Percentiles rank a stretch among this genome's conserved stretches.
Conservation (phyloP, 306 rosid species). For the Cicer pinnatifidum region DNA sequence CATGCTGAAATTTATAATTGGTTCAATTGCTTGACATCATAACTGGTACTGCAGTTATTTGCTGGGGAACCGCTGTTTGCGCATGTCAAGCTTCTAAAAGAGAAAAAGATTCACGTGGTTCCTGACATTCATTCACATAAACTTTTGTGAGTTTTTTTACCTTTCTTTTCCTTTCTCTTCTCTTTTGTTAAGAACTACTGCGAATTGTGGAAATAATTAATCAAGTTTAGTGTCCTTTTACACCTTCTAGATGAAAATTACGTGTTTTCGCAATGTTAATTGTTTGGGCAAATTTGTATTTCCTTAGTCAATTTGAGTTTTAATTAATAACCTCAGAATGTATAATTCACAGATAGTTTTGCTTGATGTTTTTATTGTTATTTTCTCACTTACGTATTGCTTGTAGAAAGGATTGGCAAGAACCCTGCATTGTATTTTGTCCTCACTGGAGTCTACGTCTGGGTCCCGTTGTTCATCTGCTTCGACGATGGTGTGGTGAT, state of each 20-base stretch:
- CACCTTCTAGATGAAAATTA: constrained; percentile 24
- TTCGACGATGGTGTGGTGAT: constrained; percentile 77
- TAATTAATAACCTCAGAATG: constrained; percentile 10
- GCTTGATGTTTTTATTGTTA: background rate
- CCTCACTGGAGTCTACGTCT: constrained; percentile 90
- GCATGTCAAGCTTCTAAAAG: constrained; percentile 61
- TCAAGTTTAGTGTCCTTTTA: background rate
- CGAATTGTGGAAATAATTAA: constrained; percentile 4
- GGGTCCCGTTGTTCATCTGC: constrained; percentile 86
- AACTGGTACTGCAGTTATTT: constrained; percentile 67
- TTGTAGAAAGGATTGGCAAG: constrained; percentile 74
- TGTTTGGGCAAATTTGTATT: constrained; percentile 3
- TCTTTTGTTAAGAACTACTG: background rate
- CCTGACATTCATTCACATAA: constrained; percentile 67
- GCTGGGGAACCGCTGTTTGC: constrained; percentile 75
- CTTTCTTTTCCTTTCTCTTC: constrained; percentile 15
- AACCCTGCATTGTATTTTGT: constrained; percentile 84
- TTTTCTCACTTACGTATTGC: constrained; percentile 43
- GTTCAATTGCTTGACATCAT: constrained; percentile 10
- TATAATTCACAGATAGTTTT: constrained; percentile 12
- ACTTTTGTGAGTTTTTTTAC: constrained; percentile 61
- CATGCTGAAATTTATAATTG: constrained; percentile 43
- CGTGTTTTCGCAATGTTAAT: background rate
- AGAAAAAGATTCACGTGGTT: constrained; percentile 71
- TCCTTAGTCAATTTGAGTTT: constrained; percentile 25